These are phyloP conservation scores for Monosporascus sp. DNA, from an alignment of 2,329 filamentous ascomycete species.

Conservation along the genomic window DNA sequence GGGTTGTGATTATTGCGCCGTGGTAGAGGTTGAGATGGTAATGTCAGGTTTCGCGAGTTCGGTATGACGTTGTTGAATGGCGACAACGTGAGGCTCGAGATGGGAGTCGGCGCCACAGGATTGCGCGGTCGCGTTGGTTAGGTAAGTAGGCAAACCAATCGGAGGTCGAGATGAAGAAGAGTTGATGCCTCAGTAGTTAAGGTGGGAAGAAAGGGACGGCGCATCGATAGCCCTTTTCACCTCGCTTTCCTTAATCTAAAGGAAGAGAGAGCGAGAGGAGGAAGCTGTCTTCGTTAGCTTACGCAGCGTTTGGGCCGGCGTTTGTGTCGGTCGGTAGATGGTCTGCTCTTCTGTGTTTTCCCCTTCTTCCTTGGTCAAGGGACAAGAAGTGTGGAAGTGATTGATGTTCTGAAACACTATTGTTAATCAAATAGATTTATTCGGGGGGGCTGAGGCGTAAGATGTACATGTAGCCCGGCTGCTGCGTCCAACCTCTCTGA, in stretches of 20 bases:
- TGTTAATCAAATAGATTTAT: not conserved
- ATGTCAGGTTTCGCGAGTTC: not conserved
- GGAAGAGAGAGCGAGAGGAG: not conserved
- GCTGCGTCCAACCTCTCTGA: not conserved
- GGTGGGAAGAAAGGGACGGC: not conserved
- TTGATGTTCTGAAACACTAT: constrained; percentile 5
- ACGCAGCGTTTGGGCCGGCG: not conserved
- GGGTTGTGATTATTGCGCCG: not conserved
- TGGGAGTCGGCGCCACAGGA: not conserved
- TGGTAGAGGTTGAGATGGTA: not conserved
- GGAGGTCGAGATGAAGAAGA: not conserved
- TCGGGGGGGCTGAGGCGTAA: constrained; percentile 6
- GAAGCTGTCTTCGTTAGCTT: not conserved
- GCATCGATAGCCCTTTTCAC: not conserved
- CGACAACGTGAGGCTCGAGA: not conserved
- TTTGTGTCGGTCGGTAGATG: not conserved
- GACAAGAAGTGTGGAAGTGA: not conserved
- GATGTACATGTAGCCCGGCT: not conserved
- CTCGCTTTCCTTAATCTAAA: not conserved
- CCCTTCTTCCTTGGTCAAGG: not conserved
- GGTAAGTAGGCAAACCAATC: not conserved
- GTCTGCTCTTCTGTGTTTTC: not conserved
- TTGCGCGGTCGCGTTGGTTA: not conserved
- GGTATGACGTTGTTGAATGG: not conserved
- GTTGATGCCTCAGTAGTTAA: not conserved